phyloP scores from a whole-genome alignment of 2,329 filamentous ascomycete species.

The Aspergillus neoniger region DNA sequence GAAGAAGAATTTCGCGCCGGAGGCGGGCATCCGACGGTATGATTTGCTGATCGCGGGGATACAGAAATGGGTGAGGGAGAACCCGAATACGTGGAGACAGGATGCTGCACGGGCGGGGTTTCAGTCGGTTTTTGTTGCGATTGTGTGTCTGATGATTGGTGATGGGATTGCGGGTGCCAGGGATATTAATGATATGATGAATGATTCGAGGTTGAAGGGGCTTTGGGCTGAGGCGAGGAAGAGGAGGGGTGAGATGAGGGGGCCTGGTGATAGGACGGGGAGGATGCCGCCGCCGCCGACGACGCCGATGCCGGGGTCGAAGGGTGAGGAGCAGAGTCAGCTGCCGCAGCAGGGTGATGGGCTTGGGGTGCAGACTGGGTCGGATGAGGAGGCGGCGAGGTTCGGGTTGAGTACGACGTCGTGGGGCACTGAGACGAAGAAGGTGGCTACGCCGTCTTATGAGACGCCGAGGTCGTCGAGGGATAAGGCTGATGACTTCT shows the following conservation, averaged over 20 bases:
- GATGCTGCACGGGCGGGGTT: neutral
- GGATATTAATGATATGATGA: neutral
- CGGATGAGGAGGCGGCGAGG: neutral
- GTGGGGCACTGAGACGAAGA: neutral
- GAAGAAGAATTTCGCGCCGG: too few species aligned
- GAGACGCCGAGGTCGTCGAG: conserved; percentile 21
- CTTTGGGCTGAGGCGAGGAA: neutral
- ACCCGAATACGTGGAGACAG: too few species aligned
- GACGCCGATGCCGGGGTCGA: neutral
- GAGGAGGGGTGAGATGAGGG: neutral
- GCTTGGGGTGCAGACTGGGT: neutral
- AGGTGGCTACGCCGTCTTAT: conserved; percentile 33
- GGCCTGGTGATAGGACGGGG: neutral
- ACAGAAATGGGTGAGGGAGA: too few species aligned
- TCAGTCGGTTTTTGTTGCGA: neutral
- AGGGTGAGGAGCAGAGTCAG: neutral
- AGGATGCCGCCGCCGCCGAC: neutral
- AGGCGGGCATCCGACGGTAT: too few species aligned
- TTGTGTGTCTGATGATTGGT: neutral
- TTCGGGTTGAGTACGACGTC: neutral
- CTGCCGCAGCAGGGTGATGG: neutral
- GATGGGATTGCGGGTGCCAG: neutral
- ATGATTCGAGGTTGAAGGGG: neutral
- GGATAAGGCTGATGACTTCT: neutral
- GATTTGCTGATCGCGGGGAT: too few species aligned